Evolutionary conservation across 169 alveolate genomes (phyloP), one percentile per base, ranked within the genome.

Genomic region (Plasmodium falciparum): DNA sequence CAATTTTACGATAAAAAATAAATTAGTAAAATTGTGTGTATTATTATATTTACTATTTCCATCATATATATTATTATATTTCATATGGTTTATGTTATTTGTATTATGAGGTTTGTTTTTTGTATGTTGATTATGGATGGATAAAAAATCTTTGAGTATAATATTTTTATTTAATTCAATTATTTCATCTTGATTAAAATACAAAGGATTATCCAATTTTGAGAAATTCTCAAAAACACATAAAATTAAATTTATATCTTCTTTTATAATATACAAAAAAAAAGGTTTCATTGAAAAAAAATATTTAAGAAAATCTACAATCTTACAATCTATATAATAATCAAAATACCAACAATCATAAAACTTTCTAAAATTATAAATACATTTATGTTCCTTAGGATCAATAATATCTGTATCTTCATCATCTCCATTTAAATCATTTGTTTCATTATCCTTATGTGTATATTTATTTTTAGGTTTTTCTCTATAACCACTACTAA

Each of bases 281-380:
- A 22, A 71, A 2, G 22, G 47, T 61, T 72, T 86, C 33, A n/a
- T 67, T 24, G 17, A 26, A 11, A 49, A 22, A 86, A 86, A 86
- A 72, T 86, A 72, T 4, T 59, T 26, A 13, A 86, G 22, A 63
- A 86, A 86, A 62, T 63, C 58, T 11, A 49, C 39, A 12, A 86
- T 47, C 26, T 86, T 86, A 54, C 86, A 71, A 29, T 70, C 88
- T 20, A 86, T 56, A 65, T 66, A 86, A 61, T 71, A 86, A 43
- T 86, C 92, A 50, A 86, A 86, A 73, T 86, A 86, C 92, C 92
- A 86, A 2, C 72, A 24, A 67, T 86, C 92, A 11, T 71, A 65
- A 73, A 72, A 86, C n/a, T 13, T 86, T 29, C 61, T 72, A 86
- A 86, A 86, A 39, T 86, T 73, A 56, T 86, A 86, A 13, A 86